Conservation (phyloP, 2,329 filamentous ascomycete genomes). For the Verticillium nonalfalfae region DNA sequence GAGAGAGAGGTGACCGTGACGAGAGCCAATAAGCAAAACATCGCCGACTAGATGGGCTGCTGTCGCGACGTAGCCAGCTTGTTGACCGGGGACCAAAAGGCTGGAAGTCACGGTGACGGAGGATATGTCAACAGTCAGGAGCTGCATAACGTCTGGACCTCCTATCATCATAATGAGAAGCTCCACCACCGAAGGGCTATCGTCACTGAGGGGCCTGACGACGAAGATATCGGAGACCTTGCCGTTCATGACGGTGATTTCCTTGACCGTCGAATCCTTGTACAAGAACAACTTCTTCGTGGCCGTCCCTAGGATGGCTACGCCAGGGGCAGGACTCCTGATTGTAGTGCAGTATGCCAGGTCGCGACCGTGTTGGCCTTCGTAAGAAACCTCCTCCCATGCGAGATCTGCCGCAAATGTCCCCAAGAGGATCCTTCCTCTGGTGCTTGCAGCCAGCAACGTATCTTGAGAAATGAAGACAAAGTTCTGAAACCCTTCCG, state of each 20-base stretch:
- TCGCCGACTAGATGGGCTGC: constrained; percentile 33
- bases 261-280: constrained; percentile 20
- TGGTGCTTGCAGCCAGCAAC: constrained; percentile 52
- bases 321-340: constrained; percentile 27
- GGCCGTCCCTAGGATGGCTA: constrained; percentile 42
- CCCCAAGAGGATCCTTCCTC: constrained; percentile 51
- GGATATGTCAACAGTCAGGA: constrained; percentile 30
- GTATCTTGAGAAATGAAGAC: constrained; percentile 49
- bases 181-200: constrained; percentile 13
- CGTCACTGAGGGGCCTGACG: constrained; percentile 15
- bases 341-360: constrained; percentile 42
- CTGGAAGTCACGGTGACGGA: constrained; percentile 20
- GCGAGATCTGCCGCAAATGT: constrained; percentile 20
- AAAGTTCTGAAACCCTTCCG: constrained; percentile 45
- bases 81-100: constrained; percentile 28
- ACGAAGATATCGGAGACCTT: constrained; percentile 46
- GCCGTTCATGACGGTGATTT: constrained; percentile 32
- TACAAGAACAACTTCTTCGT: constrained; percentile 42
- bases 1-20: constrained; percentile 41
- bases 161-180: constrained; percentile 41
- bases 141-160: constrained; percentile 30
- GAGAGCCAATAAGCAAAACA: constrained; percentile 47
- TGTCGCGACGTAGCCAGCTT: constrained; percentile 43
- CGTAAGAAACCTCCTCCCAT: constrained; percentile 37
- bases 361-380: constrained; percentile 25